A percentile compares a stretch with the other conserved stretches of the same genome.
These are phyloP conservation scores for Haplographium delicatum DNA, from an alignment of 495 filamentous ascomycete species.

Conservation along the genomic window DNA sequence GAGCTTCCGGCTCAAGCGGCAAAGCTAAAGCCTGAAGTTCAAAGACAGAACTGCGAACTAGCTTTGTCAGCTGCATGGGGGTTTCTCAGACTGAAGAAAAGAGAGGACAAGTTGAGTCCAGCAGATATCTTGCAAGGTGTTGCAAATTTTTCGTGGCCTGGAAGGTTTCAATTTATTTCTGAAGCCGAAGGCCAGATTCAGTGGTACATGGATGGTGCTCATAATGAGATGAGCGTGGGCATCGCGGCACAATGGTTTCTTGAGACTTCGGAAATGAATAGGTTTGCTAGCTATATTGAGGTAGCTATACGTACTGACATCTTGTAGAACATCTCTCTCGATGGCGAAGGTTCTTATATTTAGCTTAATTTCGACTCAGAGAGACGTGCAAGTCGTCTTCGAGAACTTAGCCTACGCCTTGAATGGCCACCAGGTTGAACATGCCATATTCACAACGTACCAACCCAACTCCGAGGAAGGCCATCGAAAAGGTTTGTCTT, in stretches of 20 bases:
- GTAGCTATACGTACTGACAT: background rate
- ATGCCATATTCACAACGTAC: constrained; percentile 60
- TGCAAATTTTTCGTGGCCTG: constrained; percentile 36
- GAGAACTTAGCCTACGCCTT: constrained; percentile 43
- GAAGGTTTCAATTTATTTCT: constrained; percentile 41
- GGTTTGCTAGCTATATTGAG: constrained; percentile 11
- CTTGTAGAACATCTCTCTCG: background rate
- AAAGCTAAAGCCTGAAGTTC: constrained; percentile 58
- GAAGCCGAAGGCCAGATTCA: constrained; percentile 55
- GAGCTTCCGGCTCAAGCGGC: constrained; percentile 66
- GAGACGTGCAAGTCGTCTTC: constrained; percentile 67
- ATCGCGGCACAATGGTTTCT: constrained; percentile 76
- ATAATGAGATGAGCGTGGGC: constrained; percentile 81
- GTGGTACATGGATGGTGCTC: constrained; percentile 90
- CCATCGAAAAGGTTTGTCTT: constrained; percentile 41
- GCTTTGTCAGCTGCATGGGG: constrained; percentile 67
- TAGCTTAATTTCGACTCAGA: constrained; percentile 80
- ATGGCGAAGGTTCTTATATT: constrained; percentile 72
- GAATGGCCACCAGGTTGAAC: constrained; percentile 46
- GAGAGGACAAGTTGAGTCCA: constrained; percentile 9
- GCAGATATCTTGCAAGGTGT: constrained; percentile 30
- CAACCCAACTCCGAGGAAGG: no score
- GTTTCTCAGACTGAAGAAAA: constrained; percentile 34
- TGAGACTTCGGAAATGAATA: constrained; percentile 35
- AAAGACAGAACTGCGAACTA: constrained; percentile 73